Base-by-base conservation (phyloP, 1,284 basidiomycete genomes). In the Melanopsichium pennsylvanicum region DNA sequence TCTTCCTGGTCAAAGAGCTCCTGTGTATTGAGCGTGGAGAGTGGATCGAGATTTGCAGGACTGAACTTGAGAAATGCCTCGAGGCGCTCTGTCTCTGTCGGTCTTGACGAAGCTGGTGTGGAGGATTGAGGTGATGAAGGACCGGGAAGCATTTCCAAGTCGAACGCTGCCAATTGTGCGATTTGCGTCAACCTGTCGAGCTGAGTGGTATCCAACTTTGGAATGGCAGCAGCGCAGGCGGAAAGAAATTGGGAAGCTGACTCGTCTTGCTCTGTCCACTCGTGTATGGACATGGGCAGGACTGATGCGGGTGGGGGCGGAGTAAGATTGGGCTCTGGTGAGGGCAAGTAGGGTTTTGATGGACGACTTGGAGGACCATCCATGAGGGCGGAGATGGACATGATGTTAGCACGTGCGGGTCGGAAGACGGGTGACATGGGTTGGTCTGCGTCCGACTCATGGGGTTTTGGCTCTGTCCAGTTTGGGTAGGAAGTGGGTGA, bases 341-440 rank as follows among this genome's bases (percentile, higher is more conserved):
- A 45, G 7, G 50, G 55, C 6, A 40, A 39, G 9, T 50, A 55
- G 5, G 27, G 26, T 44, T 40, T 52, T 3, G 22, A 18, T 4
- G 66, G 45, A 10, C 27, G 52, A 21, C 50, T 54, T 5, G 66
- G 66, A 2, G 66, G 66, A 2, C 56, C 56, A 38, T 48, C 46
- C 56, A 69, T 63, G 35, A 69, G 55, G 9, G 66, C 66, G 13
- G 66, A 69, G 35, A 69, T 69, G 22, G 66, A 69, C 66, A 69
- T 69, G 48, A 69, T 60, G 48, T 69, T 69, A 38, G 36, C 9
- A 11, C 66, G 60, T 18, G 47, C 59, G 11, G 66, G 60, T 33
- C 60, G 60, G 10, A 34, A 44, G 8, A 51, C 27, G 5, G 66
- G 59, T 21, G 66, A 63, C 42, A 51, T 52, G 22, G 57, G 57